phyloP scores from a whole-genome alignment of 768 basidiomycete species.

The Terana coerulea region DNA sequence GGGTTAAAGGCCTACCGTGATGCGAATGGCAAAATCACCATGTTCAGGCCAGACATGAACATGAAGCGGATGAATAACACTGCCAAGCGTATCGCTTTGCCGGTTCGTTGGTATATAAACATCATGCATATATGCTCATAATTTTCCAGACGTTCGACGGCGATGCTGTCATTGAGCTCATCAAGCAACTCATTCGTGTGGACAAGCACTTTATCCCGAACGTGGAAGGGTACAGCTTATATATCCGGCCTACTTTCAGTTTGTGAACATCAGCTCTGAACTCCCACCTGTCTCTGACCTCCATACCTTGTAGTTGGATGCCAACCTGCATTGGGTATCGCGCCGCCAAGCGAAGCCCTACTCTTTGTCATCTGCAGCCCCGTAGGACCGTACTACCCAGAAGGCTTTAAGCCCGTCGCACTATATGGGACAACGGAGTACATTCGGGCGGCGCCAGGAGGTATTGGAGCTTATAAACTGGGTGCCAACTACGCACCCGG shows the following conservation, averaged over 20 bases:
- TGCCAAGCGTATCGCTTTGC: constrained; percentile 72
- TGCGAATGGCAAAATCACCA: constrained; percentile 62
- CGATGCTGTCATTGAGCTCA: constrained; percentile 66
- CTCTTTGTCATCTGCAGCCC: constrained; percentile 62
- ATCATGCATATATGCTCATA: neutral
- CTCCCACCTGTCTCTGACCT: neutral
- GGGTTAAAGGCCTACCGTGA: constrained; percentile 93
- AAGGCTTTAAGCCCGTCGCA: constrained; percentile 90
- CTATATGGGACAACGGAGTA: constrained; percentile 61
- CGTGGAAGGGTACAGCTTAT: constrained; percentile 85
- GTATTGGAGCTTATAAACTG: constrained; percentile 83
- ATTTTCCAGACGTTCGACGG: constrained; percentile 67
- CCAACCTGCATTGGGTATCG: constrained; percentile 47
- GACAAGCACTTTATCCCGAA: constrained; percentile 92
- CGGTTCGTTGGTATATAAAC: constrained; percentile 40
- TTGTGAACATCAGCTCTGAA: constrained; percentile 15
- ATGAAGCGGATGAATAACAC: constrained; percentile 93
- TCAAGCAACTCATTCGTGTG: constrained; percentile 80
- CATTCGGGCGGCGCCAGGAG: constrained; percentile 45
- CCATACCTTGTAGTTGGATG: constrained; percentile 65
- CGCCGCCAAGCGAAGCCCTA: constrained; percentile 53
- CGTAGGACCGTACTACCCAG: constrained; percentile 76
- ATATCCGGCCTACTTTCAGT: constrained; percentile 82
- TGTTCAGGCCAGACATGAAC: constrained; percentile 97
- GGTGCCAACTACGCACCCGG: constrained; percentile 89